phyloP scores from a whole-genome alignment of 1,284 basidiomycete species.

The Pseudozyma sp. region DNA sequence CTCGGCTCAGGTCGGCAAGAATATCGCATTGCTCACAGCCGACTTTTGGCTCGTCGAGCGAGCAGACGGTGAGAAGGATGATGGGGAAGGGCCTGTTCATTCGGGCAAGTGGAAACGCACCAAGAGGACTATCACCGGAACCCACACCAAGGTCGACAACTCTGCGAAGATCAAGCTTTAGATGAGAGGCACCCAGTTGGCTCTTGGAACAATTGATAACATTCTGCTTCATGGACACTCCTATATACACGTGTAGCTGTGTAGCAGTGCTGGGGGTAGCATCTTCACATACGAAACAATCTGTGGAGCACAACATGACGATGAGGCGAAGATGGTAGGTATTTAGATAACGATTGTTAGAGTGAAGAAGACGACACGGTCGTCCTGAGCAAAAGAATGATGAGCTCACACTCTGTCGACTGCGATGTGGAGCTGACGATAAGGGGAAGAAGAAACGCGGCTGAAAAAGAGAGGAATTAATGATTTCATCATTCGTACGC shows the following conservation, averaged over 20 bases:
- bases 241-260: too few relatives aligned
- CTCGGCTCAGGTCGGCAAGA: slow-evolving; percentile 50
- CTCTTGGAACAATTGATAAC: not conserved
- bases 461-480: too few relatives aligned
- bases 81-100: slow-evolving; percentile 26
- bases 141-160: slow-evolving; percentile 62
- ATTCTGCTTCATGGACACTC: not conserved
- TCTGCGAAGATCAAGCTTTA: slow-evolving; percentile 47
- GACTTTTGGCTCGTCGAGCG: slow-evolving; percentile 56
- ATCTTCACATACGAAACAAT: too few relatives aligned
- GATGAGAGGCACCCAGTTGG: not conserved
- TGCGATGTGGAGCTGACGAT: too few relatives aligned
- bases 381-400: too few relatives aligned
- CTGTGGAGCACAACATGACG: too few relatives aligned
- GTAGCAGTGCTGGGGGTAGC: too few relatives aligned
- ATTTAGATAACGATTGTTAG: slow-evolving; percentile 8
- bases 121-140: slow-evolving; percentile 40
- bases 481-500: too few relatives aligned
- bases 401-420: too few relatives aligned
- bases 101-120: slow-evolving; percentile 47
- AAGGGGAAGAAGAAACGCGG: too few relatives aligned
- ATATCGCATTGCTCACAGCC: slow-evolving; percentile 47
- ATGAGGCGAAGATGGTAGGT: too few relatives aligned
- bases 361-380: too few relatives aligned
- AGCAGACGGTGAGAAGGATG: slow-evolving; percentile 30